Evolutionary conservation across 1,139 yeast species (phyloP).

Genomic region (Sugiyamaella novakii): DNA sequence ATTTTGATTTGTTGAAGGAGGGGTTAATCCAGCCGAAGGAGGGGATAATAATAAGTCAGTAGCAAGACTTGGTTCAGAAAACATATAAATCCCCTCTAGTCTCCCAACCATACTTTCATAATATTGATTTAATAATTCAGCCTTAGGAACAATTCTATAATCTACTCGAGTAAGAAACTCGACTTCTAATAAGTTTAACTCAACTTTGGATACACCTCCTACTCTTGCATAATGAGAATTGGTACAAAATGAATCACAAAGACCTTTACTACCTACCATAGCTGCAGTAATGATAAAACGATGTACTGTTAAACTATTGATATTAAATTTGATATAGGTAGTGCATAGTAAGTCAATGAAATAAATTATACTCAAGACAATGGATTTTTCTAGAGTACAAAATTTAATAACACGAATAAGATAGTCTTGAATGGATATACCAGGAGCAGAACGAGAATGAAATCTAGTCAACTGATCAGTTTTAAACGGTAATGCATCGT

Average conservation of each 20-base stretch:
- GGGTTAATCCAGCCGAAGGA: constrained; percentile 7
- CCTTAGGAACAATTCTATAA: constrained; percentile 67
- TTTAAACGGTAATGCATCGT: constrained; percentile 56
- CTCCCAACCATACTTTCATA: constrained; percentile 40
- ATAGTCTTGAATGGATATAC: constrained; percentile 77
- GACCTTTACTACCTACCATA: constrained; percentile 85
- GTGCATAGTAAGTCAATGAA: constrained; percentile 83
- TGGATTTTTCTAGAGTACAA: constrained; percentile 81
- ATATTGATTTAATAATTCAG: constrained; percentile 43
- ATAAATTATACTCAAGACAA: constrained; percentile 76
- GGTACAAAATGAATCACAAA: constrained; percentile 93
- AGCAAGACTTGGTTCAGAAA: constrained; percentile 15
- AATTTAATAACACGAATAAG: constrained; percentile 76
- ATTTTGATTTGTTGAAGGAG: background rate
- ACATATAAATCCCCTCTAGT: constrained; percentile 30
- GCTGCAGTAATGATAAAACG: constrained; percentile 89
- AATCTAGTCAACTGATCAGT: constrained; percentile 69
- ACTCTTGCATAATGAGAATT: constrained; percentile 93
- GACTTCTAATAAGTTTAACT: constrained; percentile 81
- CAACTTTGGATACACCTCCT: constrained; percentile 88
- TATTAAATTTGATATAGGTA: constrained; percentile 75
- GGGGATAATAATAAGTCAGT: background rate
- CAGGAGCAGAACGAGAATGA: constrained; percentile 91
- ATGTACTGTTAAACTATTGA: constrained; percentile 91
- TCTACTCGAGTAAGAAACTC: constrained; percentile 82